Evolutionary conservation across 352 stramenopile species (phyloP), one percentile per base, ranked within the genome.

Genomic region (Phytopythium aichiense): DNA sequence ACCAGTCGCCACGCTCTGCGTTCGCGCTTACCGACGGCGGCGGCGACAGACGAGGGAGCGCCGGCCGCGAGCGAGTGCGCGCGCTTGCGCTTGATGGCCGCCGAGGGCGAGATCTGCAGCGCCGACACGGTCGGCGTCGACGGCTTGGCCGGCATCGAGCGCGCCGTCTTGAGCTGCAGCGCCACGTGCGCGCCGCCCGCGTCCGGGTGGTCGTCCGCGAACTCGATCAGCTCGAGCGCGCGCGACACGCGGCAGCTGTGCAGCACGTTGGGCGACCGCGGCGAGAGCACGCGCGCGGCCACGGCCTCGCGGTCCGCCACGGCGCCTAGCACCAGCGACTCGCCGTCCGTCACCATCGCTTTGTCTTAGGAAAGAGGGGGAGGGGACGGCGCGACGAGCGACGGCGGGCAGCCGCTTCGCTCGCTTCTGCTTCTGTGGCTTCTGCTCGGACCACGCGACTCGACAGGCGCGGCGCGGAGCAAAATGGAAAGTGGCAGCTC

Each of bases 61-160:
- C 30, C 56, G 56, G 54, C 58, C 50, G 76, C 66, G 33, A 79
- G 74, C 59, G 69, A 85, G 49, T 75, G 77, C 58, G 81, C 72
- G 20, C 81, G 78, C 67, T 90, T 90, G 58, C 81, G 81, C 71
- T 87, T 88, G 35, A 75, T 61, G 16, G 69, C 61, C 45, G 71
- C 83, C 50, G 71, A 70, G 28, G 75, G 77, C 40, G 38, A 51
- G 22, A 49, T 52, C 46, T 52, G 37, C n/a, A 49, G 38, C 54
- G 37, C 38, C 33, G 54, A 22, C 13, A 30, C 25, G 18, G 33
- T 35, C 11, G 54, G 11, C 6, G 62, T n/a, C 54, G 56, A 25
- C 18, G 66, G 28, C 23, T 63, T 50, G 20, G 49, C 55, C 7
- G 40, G 40, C 57, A 57, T 33, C 28, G 33, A 18, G 25, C 23